Percentiles rank a stretch among this genome's conserved stretches.
Evolutionary conservation across 441 rosid genomes (phyloP).

Genomic region (Populus hybrid): DNA sequence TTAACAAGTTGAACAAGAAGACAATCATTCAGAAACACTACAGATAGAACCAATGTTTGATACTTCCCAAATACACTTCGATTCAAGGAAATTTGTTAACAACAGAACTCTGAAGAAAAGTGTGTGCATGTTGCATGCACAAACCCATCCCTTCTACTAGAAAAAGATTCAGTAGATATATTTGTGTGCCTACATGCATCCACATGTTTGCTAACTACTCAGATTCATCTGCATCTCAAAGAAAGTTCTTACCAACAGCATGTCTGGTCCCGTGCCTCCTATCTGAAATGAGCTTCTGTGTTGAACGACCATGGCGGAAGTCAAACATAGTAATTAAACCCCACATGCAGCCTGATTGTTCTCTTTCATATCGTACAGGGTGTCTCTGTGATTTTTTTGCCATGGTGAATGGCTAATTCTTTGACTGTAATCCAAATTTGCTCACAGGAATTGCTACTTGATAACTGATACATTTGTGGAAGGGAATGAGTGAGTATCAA

Average conservation of each 20-base stretch:
- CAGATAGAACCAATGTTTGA: not conserved
- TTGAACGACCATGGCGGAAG: slow-evolving; percentile 68
- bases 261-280: slow-evolving; percentile 39
- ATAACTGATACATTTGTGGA: slow-evolving; percentile 23
- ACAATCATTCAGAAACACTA: not conserved
- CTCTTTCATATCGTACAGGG: slow-evolving; percentile 49
- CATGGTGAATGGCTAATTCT: slow-evolving; percentile 31
- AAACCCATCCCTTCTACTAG: not conserved
- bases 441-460: slow-evolving; percentile 1
- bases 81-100: not conserved
- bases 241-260: slow-evolving; percentile 41
- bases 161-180: not conserved
- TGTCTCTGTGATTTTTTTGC: slow-evolving; percentile 50
- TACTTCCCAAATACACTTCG: not conserved
- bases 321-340: slow-evolving; percentile 76
- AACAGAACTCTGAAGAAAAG: not conserved
- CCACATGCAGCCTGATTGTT: slow-evolving; percentile 84
- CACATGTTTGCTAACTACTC: not conserved
- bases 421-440: slow-evolving; percentile 3
- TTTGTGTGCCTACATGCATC: too few species aligned
- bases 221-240: not conserved
- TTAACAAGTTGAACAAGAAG: not conserved
- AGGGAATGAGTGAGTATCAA: not conserved
- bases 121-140: not conserved
- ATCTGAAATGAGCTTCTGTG: slow-evolving; percentile 65